Percentiles rank a stretch among this genome's conserved stretches.
phyloP scores from a whole-genome alignment of 441 rosid species.

The Cnidoscolus chayamansa region DNA sequence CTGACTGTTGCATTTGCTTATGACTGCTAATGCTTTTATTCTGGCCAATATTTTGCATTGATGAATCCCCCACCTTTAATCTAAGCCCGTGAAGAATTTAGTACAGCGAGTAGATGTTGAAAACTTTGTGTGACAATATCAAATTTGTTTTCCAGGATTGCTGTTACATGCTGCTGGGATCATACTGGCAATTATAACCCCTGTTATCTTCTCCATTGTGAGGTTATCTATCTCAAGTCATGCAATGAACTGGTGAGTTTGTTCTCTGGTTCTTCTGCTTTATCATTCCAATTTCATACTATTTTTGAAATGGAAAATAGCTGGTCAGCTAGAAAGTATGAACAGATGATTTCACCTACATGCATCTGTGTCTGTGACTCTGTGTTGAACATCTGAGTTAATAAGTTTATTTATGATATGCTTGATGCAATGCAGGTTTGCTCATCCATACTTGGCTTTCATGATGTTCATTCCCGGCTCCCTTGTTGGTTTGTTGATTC shows the following conservation, averaged over 20 bases:
- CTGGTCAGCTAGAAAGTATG: background rate
- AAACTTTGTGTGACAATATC: constrained; percentile 17
- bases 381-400: background rate
- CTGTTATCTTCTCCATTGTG: constrained; percentile 63
- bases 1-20: constrained; percentile 4
- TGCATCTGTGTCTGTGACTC: too few species aligned
- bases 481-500: constrained; percentile 71
- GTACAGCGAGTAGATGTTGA: background rate
- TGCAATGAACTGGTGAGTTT: constrained; percentile 89
- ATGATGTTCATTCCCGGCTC: constrained; percentile 87
- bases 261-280: constrained; percentile 14
- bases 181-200: constrained; percentile 67
- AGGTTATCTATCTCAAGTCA: constrained; percentile 61
- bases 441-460: constrained; percentile 82
- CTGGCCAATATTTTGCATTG: background rate
- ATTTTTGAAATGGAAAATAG: background rate
- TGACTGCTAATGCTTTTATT: constrained; percentile 1
- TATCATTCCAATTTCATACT: background rate
- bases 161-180: constrained; percentile 63
- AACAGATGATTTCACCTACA: background rate
- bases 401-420: background rate
- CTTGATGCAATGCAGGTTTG: constrained; percentile 67
- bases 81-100: background rate
- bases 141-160: constrained; percentile 45
- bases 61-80: background rate